These are phyloP conservation scores for Pythium oligandrum DNA, from an alignment of 352 stramenopile genomes.

Conservation along the genomic window DNA sequence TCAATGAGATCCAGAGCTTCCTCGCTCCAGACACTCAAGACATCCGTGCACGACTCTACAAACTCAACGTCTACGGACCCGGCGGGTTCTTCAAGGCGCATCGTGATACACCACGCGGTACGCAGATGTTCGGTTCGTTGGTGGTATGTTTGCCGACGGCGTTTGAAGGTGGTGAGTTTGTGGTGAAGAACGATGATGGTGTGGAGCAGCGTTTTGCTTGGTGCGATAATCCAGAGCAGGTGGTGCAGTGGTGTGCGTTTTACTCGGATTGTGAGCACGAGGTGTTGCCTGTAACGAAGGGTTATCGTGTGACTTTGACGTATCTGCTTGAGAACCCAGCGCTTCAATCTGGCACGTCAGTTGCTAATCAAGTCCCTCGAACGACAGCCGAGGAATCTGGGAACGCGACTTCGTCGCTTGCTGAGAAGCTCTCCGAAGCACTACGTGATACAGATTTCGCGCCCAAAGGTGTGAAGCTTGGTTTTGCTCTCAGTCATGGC, in stretches of 20 bases:
- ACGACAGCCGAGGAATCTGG: no score
- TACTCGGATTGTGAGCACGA: conserved; percentile 19
- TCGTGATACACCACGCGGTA: conserved; percentile 8
- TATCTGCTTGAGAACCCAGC: conserved; percentile 7
- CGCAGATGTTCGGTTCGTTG: neutral
- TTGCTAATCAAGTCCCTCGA: no score
- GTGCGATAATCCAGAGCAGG: neutral
- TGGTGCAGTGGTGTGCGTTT: conserved; percentile 17
- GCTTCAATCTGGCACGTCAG: neutral
- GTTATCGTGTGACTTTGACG: conserved; percentile 15
- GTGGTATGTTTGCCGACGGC: conserved; percentile 8
- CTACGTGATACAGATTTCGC: conserved; percentile 6
- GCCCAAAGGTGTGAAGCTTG: conserved; percentile 5
- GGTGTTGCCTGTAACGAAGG: conserved; percentile 5
- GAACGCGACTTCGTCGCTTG: no score
- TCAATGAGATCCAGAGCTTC: conserved; percentile 3
- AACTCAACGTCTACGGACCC: conserved; percentile 11
- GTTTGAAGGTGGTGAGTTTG: conserved; percentile 13
- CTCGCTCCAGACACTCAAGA: neutral
- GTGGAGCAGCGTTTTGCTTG: conserved; percentile 6
- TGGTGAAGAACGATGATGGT: conserved; percentile 5
- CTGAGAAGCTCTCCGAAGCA: neutral
- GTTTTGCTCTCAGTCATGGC: no score
- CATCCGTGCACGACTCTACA: conserved; percentile 1
- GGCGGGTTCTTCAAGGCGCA: conserved; percentile 17